Conservation (phyloP, 345 rosid genomes). For the Turnera subulata region DNA sequence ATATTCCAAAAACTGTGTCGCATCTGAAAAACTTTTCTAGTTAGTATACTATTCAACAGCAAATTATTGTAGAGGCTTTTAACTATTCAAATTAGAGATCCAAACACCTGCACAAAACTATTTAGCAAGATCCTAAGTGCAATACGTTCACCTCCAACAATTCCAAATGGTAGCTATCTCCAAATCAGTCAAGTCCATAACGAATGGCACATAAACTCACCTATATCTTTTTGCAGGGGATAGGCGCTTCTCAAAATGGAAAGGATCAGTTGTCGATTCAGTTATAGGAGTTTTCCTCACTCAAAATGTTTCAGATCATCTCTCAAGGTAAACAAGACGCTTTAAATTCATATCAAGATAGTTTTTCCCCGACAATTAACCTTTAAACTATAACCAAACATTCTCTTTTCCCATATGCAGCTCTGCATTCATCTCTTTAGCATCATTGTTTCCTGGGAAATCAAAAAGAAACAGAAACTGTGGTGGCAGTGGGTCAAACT, state of each 20-base stretch:
- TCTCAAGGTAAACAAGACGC: conserved; percentile 64
- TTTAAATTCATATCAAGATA: conserved; percentile 3
- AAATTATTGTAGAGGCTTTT: too few relatives aligned
- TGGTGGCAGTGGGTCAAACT: conserved; percentile 24
- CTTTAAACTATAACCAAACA: not conserved
- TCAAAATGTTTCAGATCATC: conserved; percentile 94
- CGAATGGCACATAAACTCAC: conserved; percentile 8
- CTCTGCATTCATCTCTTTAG: conserved; percentile 92
- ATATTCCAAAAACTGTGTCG: too few relatives aligned
- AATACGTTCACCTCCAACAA: too few relatives aligned
- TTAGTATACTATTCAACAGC: too few relatives aligned
- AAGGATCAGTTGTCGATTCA: conserved; percentile 97
- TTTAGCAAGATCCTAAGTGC: too few relatives aligned
- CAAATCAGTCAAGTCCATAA: not conserved
- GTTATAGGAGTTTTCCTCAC: conserved; percentile 96
- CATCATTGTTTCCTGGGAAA: conserved; percentile 67
- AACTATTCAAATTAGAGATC: too few relatives aligned
- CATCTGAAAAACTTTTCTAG: too few relatives aligned
- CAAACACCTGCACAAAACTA: too few relatives aligned
- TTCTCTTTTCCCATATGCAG: conserved; percentile 43
- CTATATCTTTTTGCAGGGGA: conserved; percentile 57
- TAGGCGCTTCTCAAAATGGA: conserved; percentile 95
- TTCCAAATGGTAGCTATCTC: too few relatives aligned
- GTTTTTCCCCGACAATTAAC: conserved; percentile 6
- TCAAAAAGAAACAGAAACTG: conserved; percentile 26